Base-by-base conservation (phyloP, 1,139 yeast genomes). In the Yamadazyma dendronema region DNA sequence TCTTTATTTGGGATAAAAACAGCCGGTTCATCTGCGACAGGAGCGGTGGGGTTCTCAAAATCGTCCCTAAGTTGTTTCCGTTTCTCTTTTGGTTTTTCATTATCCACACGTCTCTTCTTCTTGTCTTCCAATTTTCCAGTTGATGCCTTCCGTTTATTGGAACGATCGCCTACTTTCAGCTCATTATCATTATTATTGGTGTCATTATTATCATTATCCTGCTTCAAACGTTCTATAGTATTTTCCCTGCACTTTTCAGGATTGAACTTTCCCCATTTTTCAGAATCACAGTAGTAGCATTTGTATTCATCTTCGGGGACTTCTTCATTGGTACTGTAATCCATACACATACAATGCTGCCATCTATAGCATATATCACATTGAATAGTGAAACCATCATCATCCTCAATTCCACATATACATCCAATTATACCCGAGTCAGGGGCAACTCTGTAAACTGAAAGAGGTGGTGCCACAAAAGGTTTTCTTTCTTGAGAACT, bases 291-390 rank as follows among this genome's bases (percentile, higher is more conserved):
- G 38, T 70, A 73, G 57, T 86, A 87, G 57, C 98, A 90, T 33
- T 79, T 71, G 56, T 86, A 90, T 41, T 67, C 74, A 38, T 80
- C 81, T 44, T 87, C 96, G 0, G 96, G 96, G 0, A 83, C 94
- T 40, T 83, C 81, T 24, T 78, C 84, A 41, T 77, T 81, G 34
- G 83, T 76, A 36, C 70, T 72, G 47, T 84, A 86, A 7, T 85
- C 86, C 77, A 87, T 88, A 61, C 97, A 90, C 17, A 79, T 71
- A 31, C 95, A 90, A 62, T 90, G 97, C 56, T 89, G 96, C 97
- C 97, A 90, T 44, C 96, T 78, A 59, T 77, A 83, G 59, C 97
- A 90, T 33, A 79, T 74, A 56, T 89, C 96, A 64, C 97, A 90
- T 59, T 89, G 97, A 43, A 90, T 85, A 1, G 97, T 89, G 57